Evolutionary conservation across 208 protist species (phyloP).

Genomic region (Trypanosoma caninum): DNA sequence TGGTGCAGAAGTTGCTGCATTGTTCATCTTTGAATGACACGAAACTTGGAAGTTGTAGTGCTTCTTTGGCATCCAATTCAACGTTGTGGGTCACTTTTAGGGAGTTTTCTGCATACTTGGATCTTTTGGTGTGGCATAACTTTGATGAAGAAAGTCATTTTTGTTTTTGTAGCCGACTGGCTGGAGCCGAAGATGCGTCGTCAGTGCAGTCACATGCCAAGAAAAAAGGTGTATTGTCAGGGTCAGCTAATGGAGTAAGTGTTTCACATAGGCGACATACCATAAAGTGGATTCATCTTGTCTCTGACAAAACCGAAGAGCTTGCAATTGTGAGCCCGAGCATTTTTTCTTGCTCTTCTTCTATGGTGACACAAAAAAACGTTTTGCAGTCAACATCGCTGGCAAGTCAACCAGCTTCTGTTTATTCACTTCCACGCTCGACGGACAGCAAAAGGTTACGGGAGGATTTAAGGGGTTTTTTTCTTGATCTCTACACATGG

Average conservation of each 20-base stretch:
- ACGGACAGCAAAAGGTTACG: background rate
- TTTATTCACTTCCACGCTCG: background rate
- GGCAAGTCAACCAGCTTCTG: background rate
- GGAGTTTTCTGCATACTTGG: constrained; percentile 54
- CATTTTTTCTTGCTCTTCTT: background rate
- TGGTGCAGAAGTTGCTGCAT: constrained; percentile 43
- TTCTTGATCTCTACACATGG: constrained; percentile 60
- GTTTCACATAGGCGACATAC: constrained; percentile 4
- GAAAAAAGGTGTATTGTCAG: constrained; percentile 1
- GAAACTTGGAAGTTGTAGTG: background rate
- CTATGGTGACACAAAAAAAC: background rate
- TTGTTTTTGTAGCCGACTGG: constrained; percentile 18
- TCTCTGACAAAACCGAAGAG: constrained; percentile 22
- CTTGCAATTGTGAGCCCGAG: constrained; percentile 23
- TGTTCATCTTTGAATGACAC: background rate
- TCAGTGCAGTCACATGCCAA: background rate
- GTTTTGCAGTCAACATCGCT: background rate
- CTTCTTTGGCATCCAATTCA: constrained; percentile 16
- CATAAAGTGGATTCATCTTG: constrained; percentile 34
- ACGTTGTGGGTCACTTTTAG: constrained; percentile 73
- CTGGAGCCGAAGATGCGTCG: background rate
- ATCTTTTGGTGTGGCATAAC: constrained; percentile 62
- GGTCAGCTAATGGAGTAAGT: background rate
- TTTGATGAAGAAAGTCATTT: constrained; percentile 31
- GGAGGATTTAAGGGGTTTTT: constrained; percentile 26